These are phyloP conservation scores for Brassica napus DNA, from an alignment of 345 rosid species.

Conservation along the genomic window DNA sequence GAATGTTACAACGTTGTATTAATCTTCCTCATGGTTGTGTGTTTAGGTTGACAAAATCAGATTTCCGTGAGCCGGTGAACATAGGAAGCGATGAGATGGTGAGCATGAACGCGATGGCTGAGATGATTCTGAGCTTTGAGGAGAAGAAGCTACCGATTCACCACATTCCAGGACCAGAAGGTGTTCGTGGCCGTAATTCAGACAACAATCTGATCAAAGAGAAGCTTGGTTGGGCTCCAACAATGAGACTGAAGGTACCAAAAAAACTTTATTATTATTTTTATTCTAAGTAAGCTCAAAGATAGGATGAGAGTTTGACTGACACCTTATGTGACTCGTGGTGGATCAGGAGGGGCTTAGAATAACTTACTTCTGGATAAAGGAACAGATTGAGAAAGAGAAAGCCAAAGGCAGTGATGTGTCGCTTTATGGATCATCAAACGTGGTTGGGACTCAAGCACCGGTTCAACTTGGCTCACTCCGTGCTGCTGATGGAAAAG, in stretches of 20 bases:
- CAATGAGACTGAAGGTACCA: slow-evolving; percentile 87
- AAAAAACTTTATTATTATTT: neutral
- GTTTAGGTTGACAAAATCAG: slow-evolving; percentile 86
- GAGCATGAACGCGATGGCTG: slow-evolving; percentile 99
- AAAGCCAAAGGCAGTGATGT: slow-evolving; percentile 72
- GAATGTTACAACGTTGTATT: neutral
- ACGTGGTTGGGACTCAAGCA: slow-evolving; percentile 99
- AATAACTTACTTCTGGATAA: slow-evolving; percentile 94
- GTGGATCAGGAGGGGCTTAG: slow-evolving; percentile 77
- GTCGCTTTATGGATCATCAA: slow-evolving; percentile 81
- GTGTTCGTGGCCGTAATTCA: slow-evolving; percentile 98
- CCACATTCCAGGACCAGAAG: slow-evolving; percentile 98
- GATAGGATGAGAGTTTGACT: neutral
- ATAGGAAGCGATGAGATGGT: slow-evolving; percentile 99
- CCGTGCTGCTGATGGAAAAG: slow-evolving; percentile 87
- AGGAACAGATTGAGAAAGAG: slow-evolving; percentile 95
- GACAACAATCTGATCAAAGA: slow-evolving; percentile 95
- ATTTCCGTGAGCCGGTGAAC: slow-evolving; percentile 97
- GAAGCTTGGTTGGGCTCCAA: slow-evolving; percentile 99
- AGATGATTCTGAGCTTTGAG: slow-evolving; percentile 90
- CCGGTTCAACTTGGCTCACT: slow-evolving; percentile 95
- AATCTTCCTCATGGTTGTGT: neutral
- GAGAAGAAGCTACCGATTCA: slow-evolving; percentile 85
- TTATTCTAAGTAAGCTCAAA: neutral
- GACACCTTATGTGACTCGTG: neutral